Evolutionary conservation across 2,329 filamentous ascomycete species (phyloP), one percentile per base, ranked within the genome.

Genomic region (Exophiala viscosa): DNA sequence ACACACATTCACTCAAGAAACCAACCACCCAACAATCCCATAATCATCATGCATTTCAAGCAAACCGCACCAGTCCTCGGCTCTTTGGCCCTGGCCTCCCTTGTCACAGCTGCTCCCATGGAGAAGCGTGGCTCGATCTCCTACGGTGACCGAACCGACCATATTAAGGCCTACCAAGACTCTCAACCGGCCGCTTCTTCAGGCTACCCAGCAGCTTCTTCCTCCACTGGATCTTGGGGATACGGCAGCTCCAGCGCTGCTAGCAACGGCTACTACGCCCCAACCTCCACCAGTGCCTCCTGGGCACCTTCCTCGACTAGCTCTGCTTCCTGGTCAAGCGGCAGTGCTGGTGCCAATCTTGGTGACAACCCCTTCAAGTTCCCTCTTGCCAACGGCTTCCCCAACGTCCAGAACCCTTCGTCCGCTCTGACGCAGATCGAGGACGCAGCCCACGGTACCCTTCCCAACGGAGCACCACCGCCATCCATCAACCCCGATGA

Each of bases 401-500:
- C 85, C 1, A 82, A 83, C 8, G 75, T 67, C 52, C 50, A 50
- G 32, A 67, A 73, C 5, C 81, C 82, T 4, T 75, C 66, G 50
- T 73, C 82, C 60, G 46, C 52, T 11, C 64, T 83, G 36, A 65
- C 70, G 0, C 48, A 66, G 1, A 85, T 87, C 50, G 72, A 82
- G 57, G 62, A 72, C 14, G 61, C 71, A 15, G 85, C 85, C 3
- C 78, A 78, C 39, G 86, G 85, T 14, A 80, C 75, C 9, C 75
- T 88, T 0, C 80, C 85, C 7, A 83, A 85, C 53, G 72, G 72
- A 1, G 67, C 79, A 20, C 75, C 78, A 2, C 82, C 83, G 1
- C 62, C 73, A 0, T 69, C 67, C 2, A 82, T 83, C 1, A 70
- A 85, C 9, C 57, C 67, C 2, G 73, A 76, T 14, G 69, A 81